Conservation (phyloP, 2,329 filamentous ascomycete species). For the Thyridium curvatum region DNA sequence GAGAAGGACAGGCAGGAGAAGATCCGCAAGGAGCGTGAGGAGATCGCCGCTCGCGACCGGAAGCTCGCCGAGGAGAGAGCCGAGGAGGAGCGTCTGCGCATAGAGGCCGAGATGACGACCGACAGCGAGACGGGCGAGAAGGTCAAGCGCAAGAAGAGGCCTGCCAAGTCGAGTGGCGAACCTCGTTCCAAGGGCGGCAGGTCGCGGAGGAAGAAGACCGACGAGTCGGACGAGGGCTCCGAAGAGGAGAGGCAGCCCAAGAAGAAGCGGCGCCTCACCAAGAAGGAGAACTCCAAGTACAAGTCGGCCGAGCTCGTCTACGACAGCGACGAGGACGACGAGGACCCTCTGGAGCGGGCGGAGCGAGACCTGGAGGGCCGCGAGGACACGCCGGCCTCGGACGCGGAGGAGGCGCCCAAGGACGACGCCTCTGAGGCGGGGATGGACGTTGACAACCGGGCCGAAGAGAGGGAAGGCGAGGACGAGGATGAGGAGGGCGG, state of each 20-base stretch:
- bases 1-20: constrained; percentile 71
- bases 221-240: constrained; percentile 39
- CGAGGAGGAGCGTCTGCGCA: constrained; percentile 61
- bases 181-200: constrained; percentile 19
- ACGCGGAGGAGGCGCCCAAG: constrained; percentile 10
- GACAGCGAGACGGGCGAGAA: constrained; percentile 78
- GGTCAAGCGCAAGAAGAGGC: constrained; percentile 69
- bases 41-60: constrained; percentile 71
- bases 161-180: constrained; percentile 27
- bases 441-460: constrained; percentile 1
- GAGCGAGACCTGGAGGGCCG: constrained; percentile 19
- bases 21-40: constrained; percentile 79
- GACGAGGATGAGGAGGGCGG: constrained; percentile 45
- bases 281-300: constrained; percentile 58
- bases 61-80: constrained; percentile 63
- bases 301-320: constrained; percentile 83
- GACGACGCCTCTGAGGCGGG: constrained; percentile 12
- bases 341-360: constrained; percentile 22
- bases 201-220: constrained; percentile 53
- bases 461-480: constrained; percentile 14
- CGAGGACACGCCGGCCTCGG: constrained; percentile 27
- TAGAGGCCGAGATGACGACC: constrained; percentile 74
- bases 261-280: constrained; percentile 53
- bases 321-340: constrained; percentile 58
- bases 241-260: constrained; percentile 49